Evolutionary conservation across 2,329 filamentous ascomycete species (phyloP).

Genomic region (Sporothrix brasiliensis): DNA sequence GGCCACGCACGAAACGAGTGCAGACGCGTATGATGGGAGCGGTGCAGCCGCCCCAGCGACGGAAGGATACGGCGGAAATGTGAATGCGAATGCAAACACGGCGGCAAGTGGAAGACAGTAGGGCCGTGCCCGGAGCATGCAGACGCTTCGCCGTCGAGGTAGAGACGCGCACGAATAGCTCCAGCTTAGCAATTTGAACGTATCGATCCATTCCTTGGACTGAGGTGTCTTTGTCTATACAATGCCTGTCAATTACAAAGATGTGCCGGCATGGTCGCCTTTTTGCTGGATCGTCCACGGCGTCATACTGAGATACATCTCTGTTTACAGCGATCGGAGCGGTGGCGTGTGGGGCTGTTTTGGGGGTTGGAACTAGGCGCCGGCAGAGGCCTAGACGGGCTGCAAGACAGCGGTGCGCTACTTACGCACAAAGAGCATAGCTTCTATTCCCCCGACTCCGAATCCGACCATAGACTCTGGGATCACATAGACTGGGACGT

Average conservation of each 20-base stretch:
- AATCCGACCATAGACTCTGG: neutral
- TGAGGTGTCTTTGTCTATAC: too few relatives aligned
- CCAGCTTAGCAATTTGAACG: too few relatives aligned
- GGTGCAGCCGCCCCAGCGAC: neutral
- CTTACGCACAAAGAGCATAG: neutral
- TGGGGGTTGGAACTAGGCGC: too few relatives aligned
- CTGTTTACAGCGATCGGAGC: neutral
- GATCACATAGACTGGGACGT: too few relatives aligned
- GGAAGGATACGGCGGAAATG: neutral
- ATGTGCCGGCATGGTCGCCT: neutral
- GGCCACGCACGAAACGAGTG: constrained; percentile 3
- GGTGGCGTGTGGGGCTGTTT: too few relatives aligned
- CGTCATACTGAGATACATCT: neutral
- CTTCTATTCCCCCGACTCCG: neutral
- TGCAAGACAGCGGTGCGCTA: too few relatives aligned
- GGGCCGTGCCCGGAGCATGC: neutral
- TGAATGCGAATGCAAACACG: neutral
- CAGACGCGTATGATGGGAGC: neutral
- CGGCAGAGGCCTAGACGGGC: too few relatives aligned
- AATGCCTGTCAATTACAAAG: neutral
- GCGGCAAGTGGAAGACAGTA: neutral
- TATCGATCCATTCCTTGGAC: too few relatives aligned
- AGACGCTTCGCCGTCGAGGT: too few relatives aligned
- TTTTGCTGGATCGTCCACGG: neutral
- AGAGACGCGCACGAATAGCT: too few relatives aligned